Conservation (phyloP, 495 filamentous ascomycete species). For the Aspergillus sclerotiicarbonarius region DNA sequence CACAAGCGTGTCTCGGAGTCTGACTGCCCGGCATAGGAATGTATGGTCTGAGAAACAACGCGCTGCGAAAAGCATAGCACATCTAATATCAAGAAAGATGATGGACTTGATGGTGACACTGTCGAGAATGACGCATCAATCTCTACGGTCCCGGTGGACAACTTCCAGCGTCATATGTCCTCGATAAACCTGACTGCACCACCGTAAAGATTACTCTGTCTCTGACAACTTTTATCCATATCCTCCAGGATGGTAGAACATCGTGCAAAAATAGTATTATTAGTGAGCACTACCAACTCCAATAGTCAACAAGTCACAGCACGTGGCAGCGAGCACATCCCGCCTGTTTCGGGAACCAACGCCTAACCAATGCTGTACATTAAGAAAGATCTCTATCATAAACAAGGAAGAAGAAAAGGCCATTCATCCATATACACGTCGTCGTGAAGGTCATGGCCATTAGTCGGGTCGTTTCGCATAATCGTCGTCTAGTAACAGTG, state of each 20-base stretch:
- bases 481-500: background rate
- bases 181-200: no score
- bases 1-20: conserved; percentile 1
- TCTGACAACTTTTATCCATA: no score
- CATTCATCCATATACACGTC: background rate
- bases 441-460: conserved; percentile 1
- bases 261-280: background rate
- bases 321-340: background rate
- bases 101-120: no score
- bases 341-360: background rate
- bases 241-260: no score
- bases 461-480: background rate
- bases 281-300: background rate
- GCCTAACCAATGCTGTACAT: conserved; percentile 1
- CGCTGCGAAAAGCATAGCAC: no score
- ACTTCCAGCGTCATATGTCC: no score
- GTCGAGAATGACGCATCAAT: no score
- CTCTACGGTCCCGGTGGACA: no score
- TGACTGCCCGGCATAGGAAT: conserved; percentile 27
- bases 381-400: background rate
- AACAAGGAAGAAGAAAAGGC: background rate
- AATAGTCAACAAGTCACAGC: background rate
- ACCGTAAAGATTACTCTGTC: no score
- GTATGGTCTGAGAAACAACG: background rate
- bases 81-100: no score